Percentiles rank a stretch among this genome's conserved stretches.
phyloP scores from a whole-genome alignment of 1,284 basidiomycete species.

The Erythrobasidium hasegawianum region DNA sequence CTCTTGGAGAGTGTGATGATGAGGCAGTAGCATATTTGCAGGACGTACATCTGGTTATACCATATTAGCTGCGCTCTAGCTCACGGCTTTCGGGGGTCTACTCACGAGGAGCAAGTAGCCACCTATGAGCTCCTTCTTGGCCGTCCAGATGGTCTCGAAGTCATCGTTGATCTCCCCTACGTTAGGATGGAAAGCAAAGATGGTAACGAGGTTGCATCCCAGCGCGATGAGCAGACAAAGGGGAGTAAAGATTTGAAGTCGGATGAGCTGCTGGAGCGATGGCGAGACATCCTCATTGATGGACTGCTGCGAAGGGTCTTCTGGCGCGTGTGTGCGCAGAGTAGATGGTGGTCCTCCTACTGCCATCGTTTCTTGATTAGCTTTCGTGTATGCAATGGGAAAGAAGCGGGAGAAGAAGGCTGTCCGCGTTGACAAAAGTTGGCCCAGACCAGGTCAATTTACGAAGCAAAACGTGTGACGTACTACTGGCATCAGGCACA shows the following conservation, averaged over 20 bases:
- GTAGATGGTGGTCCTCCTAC: conserved; percentile 31
- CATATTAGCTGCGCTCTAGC: too few relatives aligned
- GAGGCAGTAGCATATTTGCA: conserved; percentile 37
- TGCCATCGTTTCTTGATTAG: too few relatives aligned
- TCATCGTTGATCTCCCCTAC: conserved; percentile 36
- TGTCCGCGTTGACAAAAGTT: too few relatives aligned
- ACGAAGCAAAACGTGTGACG: too few relatives aligned
- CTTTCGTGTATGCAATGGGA: too few relatives aligned
- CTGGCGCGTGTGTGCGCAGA: conserved; percentile 23
- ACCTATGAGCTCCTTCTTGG: conserved; percentile 35
- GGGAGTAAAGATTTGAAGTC: conserved; percentile 37
- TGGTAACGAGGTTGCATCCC: conserved; percentile 31
- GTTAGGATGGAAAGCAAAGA: conserved; percentile 32
- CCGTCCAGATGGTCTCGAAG: conserved; percentile 38
- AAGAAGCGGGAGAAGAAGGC: too few relatives aligned
- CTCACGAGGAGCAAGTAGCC: conserved; percentile 34
- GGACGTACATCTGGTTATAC: conserved; percentile 23
- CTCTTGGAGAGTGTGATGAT: conserved; percentile 34
- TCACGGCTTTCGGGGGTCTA: not conserved
- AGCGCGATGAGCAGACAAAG: conserved; percentile 28
- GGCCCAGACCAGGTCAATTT: too few relatives aligned
- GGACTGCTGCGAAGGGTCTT: conserved; percentile 14
- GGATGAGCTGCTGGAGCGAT: conserved; percentile 33
- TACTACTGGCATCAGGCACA: too few relatives aligned
- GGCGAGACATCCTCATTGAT: conserved; percentile 29